Percentiles rank a stretch among this genome's conserved stretches.
Conservation (phyloP, 2,329 filamentous ascomycete genomes). For the Microcyclospora tardicrescens region DNA sequence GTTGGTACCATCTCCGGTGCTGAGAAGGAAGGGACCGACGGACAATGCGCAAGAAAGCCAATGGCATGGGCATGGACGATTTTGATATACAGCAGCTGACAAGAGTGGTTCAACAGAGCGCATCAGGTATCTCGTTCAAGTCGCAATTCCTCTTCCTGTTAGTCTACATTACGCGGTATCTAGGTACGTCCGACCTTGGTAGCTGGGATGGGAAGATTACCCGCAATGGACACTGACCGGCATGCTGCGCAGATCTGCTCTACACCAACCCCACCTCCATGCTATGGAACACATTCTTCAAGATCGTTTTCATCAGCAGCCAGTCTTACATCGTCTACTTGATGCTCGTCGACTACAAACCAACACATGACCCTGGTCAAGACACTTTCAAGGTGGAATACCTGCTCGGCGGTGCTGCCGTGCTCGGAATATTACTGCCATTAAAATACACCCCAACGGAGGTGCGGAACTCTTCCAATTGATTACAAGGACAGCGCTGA, state of each 20-base stretch:
- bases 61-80: background rate
- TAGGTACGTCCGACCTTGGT: conserved; percentile 30
- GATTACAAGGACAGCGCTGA: conserved; percentile 1
- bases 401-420: conserved; percentile 65
- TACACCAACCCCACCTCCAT: conserved; percentile 50
- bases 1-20: conserved; percentile 18
- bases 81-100: background rate
- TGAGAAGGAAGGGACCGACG: background rate
- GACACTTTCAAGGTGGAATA: conserved; percentile 98
- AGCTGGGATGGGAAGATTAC: no score
- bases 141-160: conserved; percentile 90
- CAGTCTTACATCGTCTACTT: conserved; percentile 94
- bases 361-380: conserved; percentile 90
- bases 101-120: conserved; percentile 50
- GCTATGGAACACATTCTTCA: conserved; percentile 88
- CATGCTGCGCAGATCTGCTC: conserved; percentile 55
- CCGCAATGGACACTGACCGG: no score
- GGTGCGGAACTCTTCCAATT: conserved; percentile 24
- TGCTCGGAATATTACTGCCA: conserved; percentile 71
- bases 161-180: conserved; percentile 87
- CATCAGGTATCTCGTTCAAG: conserved; percentile 96
- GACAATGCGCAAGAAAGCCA: conserved; percentile 1
- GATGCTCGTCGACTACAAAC: conserved; percentile 95
- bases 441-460: conserved; percentile 69
- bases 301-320: conserved; percentile 82